Evolutionary conservation across 2,329 filamentous ascomycete species (phyloP).

Genomic region (Byssoonygena ceratinophila): DNA sequence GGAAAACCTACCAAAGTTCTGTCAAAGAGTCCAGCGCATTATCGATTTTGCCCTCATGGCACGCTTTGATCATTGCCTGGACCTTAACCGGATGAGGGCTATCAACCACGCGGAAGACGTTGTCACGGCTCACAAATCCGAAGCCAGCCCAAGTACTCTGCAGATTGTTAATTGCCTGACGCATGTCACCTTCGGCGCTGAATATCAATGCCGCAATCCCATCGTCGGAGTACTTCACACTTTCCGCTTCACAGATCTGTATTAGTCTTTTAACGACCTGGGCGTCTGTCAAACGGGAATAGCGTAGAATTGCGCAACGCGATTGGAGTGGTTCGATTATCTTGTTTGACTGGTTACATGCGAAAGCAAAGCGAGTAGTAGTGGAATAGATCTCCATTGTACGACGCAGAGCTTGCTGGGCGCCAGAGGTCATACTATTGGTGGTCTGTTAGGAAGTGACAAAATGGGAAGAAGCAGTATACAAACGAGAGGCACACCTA

Average conservation of each 20-base stretch:
- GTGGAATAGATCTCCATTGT: conserved; percentile 99
- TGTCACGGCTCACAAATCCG: conserved; percentile 92
- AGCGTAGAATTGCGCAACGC: conserved; percentile 88
- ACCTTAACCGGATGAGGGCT: conserved; percentile 96
- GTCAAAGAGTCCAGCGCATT: conserved; percentile 73
- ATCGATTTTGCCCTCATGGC: conserved; percentile 84
- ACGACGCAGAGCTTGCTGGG: conserved; percentile 83
- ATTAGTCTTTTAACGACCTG: conserved; percentile 84
- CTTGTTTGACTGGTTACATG: conserved; percentile 97
- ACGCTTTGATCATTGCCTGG: conserved; percentile 96
- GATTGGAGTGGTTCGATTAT: conserved; percentile 99
- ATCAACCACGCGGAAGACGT: conserved; percentile 96
- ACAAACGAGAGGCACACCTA: conserved; percentile 40
- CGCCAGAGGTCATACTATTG: conserved; percentile 80
- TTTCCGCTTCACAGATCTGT: conserved; percentile 87
- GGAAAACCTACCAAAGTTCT: conserved; percentile 61
- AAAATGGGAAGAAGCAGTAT: background rate
- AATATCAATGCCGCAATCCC: conserved; percentile 94
- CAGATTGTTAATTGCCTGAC: conserved; percentile 96
- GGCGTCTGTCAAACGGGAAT: conserved; percentile 79
- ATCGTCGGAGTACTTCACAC: conserved; percentile 83
- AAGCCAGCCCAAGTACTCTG: conserved; percentile 90
- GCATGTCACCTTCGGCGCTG: conserved; percentile 95
- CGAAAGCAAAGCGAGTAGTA: conserved; percentile 93
- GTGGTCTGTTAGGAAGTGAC: conserved; percentile 1